Evolutionary conservation across 78 protist species (phyloP).

Genomic region (Polysphondylium violaceum): DNA sequence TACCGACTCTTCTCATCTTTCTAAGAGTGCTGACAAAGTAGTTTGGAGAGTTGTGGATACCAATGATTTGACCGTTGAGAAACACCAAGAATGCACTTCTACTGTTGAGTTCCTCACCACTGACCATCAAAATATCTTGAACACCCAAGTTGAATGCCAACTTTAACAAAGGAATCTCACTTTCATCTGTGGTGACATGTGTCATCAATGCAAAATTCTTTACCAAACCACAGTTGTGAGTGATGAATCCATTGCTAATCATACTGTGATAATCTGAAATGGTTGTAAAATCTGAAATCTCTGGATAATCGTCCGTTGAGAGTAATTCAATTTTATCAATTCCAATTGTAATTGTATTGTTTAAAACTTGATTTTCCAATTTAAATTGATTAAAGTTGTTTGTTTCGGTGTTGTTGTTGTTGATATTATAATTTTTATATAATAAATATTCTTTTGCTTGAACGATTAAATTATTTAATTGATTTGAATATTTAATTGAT

Average conservation of each 20-base stretch:
- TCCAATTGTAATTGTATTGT: neutral
- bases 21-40: slow-evolving; percentile 78
- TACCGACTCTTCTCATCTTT: slow-evolving; percentile 89
- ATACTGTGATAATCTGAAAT: slow-evolving; percentile 38
- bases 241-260: slow-evolving; percentile 28
- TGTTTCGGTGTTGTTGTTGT: neutral
- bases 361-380: slow-evolving; percentile 7
- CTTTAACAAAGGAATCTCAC: slow-evolving; percentile 71
- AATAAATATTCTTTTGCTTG: slow-evolving; percentile 29
- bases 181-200: slow-evolving; percentile 97
- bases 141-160: slow-evolving; percentile 83
- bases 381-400: neutral
- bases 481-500: neutral
- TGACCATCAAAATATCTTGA: slow-evolving; percentile 38
- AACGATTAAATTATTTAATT: neutral
- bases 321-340: neutral
- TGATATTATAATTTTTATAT: neutral
- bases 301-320: slow-evolving; percentile 50
- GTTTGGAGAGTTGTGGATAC: slow-evolving; percentile 95
- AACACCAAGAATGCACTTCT: slow-evolving; percentile 84
- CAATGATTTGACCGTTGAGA: slow-evolving; percentile 96
- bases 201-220: slow-evolving; percentile 99
- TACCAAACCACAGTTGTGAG: slow-evolving; percentile 94
- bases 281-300: slow-evolving; percentile 41
- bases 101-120: slow-evolving; percentile 88